Percentiles rank a stretch among this genome's conserved stretches.
Evolutionary conservation across 345 rosid genomes (phyloP).

Genomic region (Salix viminalis): DNA sequence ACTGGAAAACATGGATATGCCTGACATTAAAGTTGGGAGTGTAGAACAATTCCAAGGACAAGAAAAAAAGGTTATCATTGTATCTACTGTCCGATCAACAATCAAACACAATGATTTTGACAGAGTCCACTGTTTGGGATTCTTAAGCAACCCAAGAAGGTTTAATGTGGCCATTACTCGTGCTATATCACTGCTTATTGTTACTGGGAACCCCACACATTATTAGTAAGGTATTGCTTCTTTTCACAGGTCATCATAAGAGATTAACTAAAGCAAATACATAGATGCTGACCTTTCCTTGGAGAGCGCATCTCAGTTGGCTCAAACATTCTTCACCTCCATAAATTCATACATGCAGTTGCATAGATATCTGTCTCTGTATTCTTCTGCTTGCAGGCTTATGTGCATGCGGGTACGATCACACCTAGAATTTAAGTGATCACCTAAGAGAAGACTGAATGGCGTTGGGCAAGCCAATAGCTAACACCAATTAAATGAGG

Average conservation of each 20-base stretch:
- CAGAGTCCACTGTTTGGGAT: slow-evolving; percentile 20
- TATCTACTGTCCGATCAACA: slow-evolving; percentile 88
- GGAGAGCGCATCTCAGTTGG: too few species aligned
- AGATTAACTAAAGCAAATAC: background rate
- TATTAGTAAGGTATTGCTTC: slow-evolving; percentile 17
- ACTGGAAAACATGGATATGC: slow-evolving; percentile 57
- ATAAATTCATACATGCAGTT: too few species aligned
- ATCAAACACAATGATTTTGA: slow-evolving; percentile 27
- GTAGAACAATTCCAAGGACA: slow-evolving; percentile 99
- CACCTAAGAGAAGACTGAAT: too few species aligned
- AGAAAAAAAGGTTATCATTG: slow-evolving; percentile 67
- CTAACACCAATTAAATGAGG: background rate
- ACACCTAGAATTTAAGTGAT: too few species aligned
- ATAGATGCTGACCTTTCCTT: background rate
- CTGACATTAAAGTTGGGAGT: slow-evolving; percentile 77
- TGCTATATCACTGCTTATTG: slow-evolving; percentile 21
- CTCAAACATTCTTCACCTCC: background rate
- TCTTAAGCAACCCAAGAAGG: slow-evolving; percentile 26
- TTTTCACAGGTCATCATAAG: background rate
- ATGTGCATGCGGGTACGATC: too few species aligned
- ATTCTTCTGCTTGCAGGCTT: background rate
- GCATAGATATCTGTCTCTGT: background rate
- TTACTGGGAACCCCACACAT: slow-evolving; percentile 28
- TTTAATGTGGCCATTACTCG: slow-evolving; percentile 32
- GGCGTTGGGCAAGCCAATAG: background rate